Evolutionary conservation across 2,329 filamentous ascomycete species (phyloP), one percentile per base, ranked within the genome.

Genomic region (Colletotrichum lupini): DNA sequence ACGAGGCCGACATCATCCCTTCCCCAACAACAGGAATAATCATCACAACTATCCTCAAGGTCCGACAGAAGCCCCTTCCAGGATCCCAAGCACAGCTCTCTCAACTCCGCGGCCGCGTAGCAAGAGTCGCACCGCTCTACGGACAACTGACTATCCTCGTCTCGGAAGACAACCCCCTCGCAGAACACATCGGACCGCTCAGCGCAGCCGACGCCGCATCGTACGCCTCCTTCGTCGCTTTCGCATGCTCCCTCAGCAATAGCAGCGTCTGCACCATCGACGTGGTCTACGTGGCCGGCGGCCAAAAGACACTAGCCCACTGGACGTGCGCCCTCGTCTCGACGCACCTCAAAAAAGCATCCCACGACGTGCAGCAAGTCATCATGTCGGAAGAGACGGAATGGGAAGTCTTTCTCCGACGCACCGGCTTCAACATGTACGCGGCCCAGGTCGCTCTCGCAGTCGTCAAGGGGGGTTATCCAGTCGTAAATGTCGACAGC

Each of bases 1-100:
- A 85, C 6, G 93, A 95, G 79, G 92, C 94, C 3, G 95, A 98
- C 77, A 81, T 98, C 3, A 88, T 93, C 1, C 77, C 95, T 5
- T 94, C 94, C 0, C 91, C 94, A 0, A 86, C 85, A 0, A 90
- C 89, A 0, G 95, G 93, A 0, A 83, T 97, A 3, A 81, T 97
- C 1, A 78, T 93, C 24, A 94, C 94, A 1, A 93, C 90, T 0
- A 83, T 95, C 5, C 90, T 95, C 74, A 91, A 92, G 75, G 86
- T 93, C 30, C 92, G 92, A 56, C 95, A 98, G 77, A 89, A 87
- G 60, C 86, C 92, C 3, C 85, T 95, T 0, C 94, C 94, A 0
- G 80, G 81, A 1, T 80, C 80, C 6, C 84, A 81, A 9, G 74
- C 77, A 0, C 26, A 61, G 1, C 80, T 83, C 46, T 83, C 85